Conservation (phyloP, 1,139 yeast species). For the Magnusiomyces paraingens region DNA sequence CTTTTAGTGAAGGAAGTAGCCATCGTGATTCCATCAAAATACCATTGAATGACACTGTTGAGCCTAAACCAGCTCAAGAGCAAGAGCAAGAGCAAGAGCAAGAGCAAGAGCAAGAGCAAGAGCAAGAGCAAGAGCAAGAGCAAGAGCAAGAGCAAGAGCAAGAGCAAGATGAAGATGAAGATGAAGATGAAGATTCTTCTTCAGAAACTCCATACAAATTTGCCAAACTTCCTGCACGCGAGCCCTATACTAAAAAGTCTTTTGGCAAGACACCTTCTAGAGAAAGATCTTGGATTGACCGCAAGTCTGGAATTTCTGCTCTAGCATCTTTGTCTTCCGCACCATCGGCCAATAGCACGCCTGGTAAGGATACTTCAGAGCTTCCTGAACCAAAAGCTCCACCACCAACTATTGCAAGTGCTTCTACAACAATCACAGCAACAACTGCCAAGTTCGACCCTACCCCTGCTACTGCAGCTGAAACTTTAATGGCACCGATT, state of each 20-base stretch:
- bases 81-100: too few relatives aligned
- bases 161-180: constrained; percentile 19
- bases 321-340: too few relatives aligned
- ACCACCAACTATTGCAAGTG: background rate
- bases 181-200: constrained; percentile 15
- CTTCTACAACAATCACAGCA: background rate
- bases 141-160: background rate
- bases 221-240: constrained; percentile 42
- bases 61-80: too few relatives aligned
- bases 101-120: background rate
- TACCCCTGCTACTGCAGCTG: too few relatives aligned
- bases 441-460: too few relatives aligned
- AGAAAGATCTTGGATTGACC: constrained; percentile 5
- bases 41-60: background rate
- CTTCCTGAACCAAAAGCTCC: background rate
- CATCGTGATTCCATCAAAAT: background rate
- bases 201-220: constrained; percentile 33
- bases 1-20: background rate
- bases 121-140: background rate
- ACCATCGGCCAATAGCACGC: background rate
- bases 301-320: background rate
- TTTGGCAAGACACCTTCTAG: constrained; percentile 11
- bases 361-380: background rate
- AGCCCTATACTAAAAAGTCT: constrained; percentile 39
- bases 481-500: too few relatives aligned